These are phyloP conservation scores for Fusarium musae DNA, from an alignment of 2,329 filamentous ascomycete species.

Conservation along the genomic window DNA sequence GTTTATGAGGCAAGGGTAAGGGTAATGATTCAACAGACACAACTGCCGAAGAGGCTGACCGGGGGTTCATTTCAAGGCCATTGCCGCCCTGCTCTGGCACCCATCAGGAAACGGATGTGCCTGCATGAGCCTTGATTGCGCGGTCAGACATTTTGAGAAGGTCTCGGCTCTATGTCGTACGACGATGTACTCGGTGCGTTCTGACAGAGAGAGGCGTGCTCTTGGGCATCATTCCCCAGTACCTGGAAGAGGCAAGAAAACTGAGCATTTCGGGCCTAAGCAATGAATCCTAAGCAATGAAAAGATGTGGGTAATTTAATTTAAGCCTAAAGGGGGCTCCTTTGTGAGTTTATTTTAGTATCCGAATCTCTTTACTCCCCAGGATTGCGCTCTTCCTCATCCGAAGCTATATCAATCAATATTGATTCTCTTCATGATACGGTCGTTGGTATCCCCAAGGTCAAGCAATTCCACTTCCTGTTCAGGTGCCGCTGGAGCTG, in stretches of 20 bases:
- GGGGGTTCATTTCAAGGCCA: not conserved
- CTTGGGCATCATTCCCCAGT: not conserved
- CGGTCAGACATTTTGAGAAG: conserved; percentile 1
- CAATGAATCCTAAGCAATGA: not conserved
- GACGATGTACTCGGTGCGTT: not conserved
- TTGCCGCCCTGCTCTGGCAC: not conserved
- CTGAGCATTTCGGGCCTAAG: not conserved
- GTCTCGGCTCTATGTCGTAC: not conserved
- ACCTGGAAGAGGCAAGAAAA: not conserved
- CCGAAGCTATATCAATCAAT: not conserved
- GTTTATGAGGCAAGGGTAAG: not conserved
- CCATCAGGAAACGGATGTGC: not conserved
- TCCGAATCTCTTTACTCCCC: not conserved
- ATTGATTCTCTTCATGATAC: not conserved
- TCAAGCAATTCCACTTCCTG: not conserved
- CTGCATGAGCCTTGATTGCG: conserved; percentile 1
- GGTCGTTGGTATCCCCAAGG: not conserved
- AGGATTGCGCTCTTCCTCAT: not conserved
- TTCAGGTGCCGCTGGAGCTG: not conserved
- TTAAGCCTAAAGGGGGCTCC: not conserved
- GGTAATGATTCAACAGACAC: conserved; percentile 2
- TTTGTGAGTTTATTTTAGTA: not conserved
- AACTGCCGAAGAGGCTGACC: conserved; percentile 14
- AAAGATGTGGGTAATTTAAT: not conserved
- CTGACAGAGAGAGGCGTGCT: not conserved